phyloP scores from a whole-genome alignment of 2,329 filamentous ascomycete genomes.

The Botryotinia convoluta region DNA sequence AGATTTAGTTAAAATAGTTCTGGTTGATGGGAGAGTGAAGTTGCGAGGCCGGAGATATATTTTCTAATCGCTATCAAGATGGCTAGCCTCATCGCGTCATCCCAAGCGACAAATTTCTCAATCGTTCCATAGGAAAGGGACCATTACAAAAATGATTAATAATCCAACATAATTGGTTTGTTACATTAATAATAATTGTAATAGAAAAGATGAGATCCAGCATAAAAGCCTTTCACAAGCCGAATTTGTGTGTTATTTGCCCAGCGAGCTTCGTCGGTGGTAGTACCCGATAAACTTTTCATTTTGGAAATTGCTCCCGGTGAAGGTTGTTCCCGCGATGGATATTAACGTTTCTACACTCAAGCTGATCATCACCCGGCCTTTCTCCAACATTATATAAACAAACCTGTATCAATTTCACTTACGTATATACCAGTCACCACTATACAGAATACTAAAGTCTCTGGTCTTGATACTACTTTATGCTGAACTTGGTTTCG shows the following conservation, averaged over 20 bases:
- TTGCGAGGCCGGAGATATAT: slow-evolving; percentile 14
- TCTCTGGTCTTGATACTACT: neutral
- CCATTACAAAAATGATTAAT: slow-evolving; percentile 20
- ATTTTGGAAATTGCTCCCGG: neutral
- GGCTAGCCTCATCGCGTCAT: slow-evolving; percentile 21
- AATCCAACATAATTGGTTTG: slow-evolving; percentile 10
- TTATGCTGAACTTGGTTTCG: neutral
- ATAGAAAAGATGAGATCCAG: neutral
- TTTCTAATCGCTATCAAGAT: slow-evolving; percentile 21
- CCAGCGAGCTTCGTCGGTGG: neutral
- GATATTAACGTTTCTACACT: neutral
- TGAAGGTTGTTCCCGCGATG: neutral
- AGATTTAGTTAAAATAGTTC: neutral
- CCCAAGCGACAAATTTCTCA: slow-evolving; percentile 9
- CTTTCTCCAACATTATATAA: neutral
- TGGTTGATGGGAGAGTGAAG: neutral
- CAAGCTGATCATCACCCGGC: neutral
- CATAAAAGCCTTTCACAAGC: neutral
- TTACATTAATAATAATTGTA: neutral
- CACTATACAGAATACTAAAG: neutral
- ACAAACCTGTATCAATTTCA: neutral
- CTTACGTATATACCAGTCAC: neutral
- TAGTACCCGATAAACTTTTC: neutral
- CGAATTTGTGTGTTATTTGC: neutral
- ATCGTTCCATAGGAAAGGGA: slow-evolving; percentile 3